Evolutionary conservation across 2,329 filamentous ascomycete species (phyloP).

Genomic region (Fusarium proliferatum): DNA sequence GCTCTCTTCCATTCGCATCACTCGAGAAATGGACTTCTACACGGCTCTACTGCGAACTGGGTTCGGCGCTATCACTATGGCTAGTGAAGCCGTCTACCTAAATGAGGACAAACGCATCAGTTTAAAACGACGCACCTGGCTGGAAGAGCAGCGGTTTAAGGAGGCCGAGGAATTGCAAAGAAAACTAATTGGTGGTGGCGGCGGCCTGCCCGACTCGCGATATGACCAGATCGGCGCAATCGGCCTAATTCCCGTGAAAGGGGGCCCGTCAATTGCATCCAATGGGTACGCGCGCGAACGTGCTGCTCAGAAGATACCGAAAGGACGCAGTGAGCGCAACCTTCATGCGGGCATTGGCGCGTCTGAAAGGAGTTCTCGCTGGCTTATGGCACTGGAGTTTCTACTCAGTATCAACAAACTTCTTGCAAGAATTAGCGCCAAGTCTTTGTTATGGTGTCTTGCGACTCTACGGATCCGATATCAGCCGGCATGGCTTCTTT

Average conservation of each 20-base stretch:
- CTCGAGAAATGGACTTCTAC: conserved; percentile 94
- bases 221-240: conserved; percentile 66
- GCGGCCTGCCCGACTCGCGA: conserved; percentile 59
- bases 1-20: conserved; percentile 81
- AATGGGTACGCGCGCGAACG: conserved; percentile 78
- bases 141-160: conserved; percentile 85
- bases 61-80: conserved; percentile 89
- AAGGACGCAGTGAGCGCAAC: conserved; percentile 59
- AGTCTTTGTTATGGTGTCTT: conserved; percentile 65
- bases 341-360: conserved; percentile 78
- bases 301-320: conserved; percentile 68
- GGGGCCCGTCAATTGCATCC: conserved; percentile 54
- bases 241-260: conserved; percentile 65
- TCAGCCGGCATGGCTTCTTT: conserved; percentile 64
- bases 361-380: conserved; percentile 80
- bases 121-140: conserved; percentile 83
- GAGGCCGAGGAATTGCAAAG: conserved; percentile 75
- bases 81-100: conserved; percentile 94
- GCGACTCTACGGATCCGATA: conserved; percentile 57
- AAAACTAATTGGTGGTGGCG: conserved; percentile 61
- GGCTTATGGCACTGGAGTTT: conserved; percentile 81
- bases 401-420: conserved; percentile 74
- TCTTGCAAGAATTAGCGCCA: conserved; percentile 48
- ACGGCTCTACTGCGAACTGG: conserved; percentile 87
- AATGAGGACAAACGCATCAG: conserved; percentile 86